Evolutionary conservation across 768 basidiomycete species (phyloP).

Genomic region (Rhodosporidiobolus odoratus): DNA sequence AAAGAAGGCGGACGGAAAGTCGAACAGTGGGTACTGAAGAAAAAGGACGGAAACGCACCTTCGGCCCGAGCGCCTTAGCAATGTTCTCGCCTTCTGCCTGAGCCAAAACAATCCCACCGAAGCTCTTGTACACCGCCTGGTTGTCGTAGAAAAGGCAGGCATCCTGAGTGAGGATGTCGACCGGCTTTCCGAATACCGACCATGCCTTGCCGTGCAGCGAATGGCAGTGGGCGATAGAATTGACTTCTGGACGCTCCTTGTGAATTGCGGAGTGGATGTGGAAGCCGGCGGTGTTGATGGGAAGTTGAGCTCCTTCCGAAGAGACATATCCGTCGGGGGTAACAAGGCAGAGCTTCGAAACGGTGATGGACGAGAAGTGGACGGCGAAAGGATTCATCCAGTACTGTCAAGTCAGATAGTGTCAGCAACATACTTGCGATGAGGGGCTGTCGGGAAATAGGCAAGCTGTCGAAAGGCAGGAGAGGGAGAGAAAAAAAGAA

Average conservation of each 20-base stretch:
- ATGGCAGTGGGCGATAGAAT: conserved; percentile 39
- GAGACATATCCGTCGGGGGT: conserved; percentile 27
- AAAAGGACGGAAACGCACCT: conserved; percentile 1
- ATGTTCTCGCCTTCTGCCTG: conserved; percentile 40
- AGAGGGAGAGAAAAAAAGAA: conserved; percentile 12
- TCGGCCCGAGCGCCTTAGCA: conserved; percentile 33
- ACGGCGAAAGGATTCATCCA: conserved; percentile 41
- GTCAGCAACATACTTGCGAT: neutral
- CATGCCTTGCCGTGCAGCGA: conserved; percentile 36
- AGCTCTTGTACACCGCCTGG: conserved; percentile 33
- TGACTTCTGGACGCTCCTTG: conserved; percentile 36
- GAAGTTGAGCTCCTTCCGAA: conserved; percentile 35
- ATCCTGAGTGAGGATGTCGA: conserved; percentile 40
- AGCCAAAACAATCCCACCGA: conserved; percentile 40
- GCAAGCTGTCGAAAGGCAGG: neutral
- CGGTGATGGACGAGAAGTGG: conserved; percentile 32
- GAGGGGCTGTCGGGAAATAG: conserved; percentile 14
- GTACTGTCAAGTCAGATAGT: conserved; percentile 9
- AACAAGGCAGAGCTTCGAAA: conserved; percentile 39
- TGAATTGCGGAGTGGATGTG: conserved; percentile 37
- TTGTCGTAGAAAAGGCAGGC: conserved; percentile 39
- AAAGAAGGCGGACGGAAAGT: too few relatives aligned
- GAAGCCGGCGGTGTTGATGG: conserved; percentile 40
- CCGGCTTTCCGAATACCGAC: conserved; percentile 32
- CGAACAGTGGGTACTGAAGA: too few relatives aligned